A percentile compares a stretch with the other conserved stretches of the same genome.
Conservation (phyloP, 129 eudicot species). For the Artemisia argyi region DNA sequence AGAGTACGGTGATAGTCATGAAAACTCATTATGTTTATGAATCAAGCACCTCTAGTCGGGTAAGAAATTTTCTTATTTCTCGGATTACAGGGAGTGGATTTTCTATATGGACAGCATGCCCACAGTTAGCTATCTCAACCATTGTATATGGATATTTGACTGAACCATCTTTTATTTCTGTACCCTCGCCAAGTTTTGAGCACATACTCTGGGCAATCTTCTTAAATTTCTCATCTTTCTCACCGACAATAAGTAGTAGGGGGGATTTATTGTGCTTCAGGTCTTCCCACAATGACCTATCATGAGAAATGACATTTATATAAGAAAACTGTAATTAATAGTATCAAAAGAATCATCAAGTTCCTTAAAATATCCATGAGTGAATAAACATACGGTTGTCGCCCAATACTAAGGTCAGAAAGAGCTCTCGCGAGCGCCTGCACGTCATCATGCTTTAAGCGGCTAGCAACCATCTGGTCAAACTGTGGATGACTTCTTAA, state of each 20-base stretch:
- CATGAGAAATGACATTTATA: slow-evolving; percentile 6
- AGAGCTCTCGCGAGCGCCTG: slow-evolving; percentile 65
- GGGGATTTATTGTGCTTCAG: slow-evolving; percentile 54
- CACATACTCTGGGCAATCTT: slow-evolving; percentile 59
- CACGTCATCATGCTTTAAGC: slow-evolving; percentile 61
- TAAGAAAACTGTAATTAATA: neutral
- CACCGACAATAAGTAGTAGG: slow-evolving; percentile 66
- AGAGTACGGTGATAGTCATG: too few species aligned
- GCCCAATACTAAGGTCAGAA: slow-evolving; percentile 67
- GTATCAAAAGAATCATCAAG: neutral
- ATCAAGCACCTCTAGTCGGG: too few species aligned
- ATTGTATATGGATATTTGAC: slow-evolving; percentile 25
- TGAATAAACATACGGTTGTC: slow-evolving; percentile 78
- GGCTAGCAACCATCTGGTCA: slow-evolving; percentile 45
- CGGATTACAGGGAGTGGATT: slow-evolving; percentile 55
- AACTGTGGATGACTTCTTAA: slow-evolving; percentile 78
- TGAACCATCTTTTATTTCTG: slow-evolving; percentile 14
- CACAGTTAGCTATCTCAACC: slow-evolving; percentile 58
- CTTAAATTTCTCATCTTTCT: slow-evolving; percentile 71
- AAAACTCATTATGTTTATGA: too few species aligned
- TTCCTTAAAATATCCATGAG: neutral
- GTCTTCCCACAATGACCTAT: slow-evolving; percentile 92
- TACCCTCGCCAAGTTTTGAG: slow-evolving; percentile 29
- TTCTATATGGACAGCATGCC: slow-evolving; percentile 95
- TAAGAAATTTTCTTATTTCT: too few species aligned